Evolutionary conservation across 139 green algal species (phyloP), one percentile per base, ranked within the genome.

Genomic region (Closterium sp.): DNA sequence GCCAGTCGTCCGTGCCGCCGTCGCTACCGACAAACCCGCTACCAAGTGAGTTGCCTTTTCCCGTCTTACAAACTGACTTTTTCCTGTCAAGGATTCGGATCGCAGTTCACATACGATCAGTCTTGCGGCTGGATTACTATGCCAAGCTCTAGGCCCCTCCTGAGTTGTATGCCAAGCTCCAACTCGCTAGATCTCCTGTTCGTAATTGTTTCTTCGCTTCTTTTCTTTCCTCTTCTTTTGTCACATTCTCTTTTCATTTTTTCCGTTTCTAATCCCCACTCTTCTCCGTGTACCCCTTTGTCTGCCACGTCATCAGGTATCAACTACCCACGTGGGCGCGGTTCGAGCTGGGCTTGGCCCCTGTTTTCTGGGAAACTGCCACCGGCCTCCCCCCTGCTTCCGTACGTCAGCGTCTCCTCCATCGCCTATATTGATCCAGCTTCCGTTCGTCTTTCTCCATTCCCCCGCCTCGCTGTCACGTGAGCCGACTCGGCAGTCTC

Each of bases 281-380:
- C 62, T 13, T 2, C 62, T 24, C 62, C 62, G 0, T 13, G 17
- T 24, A 22, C 62, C 62, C 50, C 17, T 24, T 24, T 13, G 7
- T 13, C 62, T 24, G 17, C 17, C 62, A 79, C 62, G 62, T 79
- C 62, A 79, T 87, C 70, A 92, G 89, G 45, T 95, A 95, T 87
- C 17, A 88, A 50, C 27, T 89, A 2, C 92, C 92, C 27, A 94
- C 92, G 31, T 95, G 93, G 93, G 92, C 93, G 29, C 93, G 73
- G 31, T 95, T 95, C 89, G 93, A 95, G 88, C 95, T 95, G 22
- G 93, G 93, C 9, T 28, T 86, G 10, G 70, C 24, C n/a, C 34
- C 93, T 45, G 93, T 95, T 9, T 95, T 88, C 84, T 95, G 93
- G 93, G 93, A 95, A n/a, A 91, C 92, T 5, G 84, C 31, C 88